A percentile compares a stretch with the other conserved stretches of the same genome.
Evolutionary conservation across 2,329 filamentous ascomycete genomes (phyloP).

Genomic region (Paraconiothyrium sp.): DNA sequence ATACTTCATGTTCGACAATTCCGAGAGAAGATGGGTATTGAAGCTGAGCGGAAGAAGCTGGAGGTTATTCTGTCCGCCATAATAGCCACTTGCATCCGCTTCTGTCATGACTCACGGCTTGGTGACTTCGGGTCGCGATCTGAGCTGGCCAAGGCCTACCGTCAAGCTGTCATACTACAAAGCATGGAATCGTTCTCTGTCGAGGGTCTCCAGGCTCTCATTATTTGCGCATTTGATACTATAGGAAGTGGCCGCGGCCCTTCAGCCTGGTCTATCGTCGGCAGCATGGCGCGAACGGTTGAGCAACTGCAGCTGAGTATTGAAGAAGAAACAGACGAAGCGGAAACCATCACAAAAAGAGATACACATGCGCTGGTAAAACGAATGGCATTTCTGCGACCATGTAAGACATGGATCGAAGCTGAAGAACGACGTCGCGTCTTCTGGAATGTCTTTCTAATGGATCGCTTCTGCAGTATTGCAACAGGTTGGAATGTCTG

Average conservation of each 20-base stretch:
- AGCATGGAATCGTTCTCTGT: slow-evolving; percentile 48
- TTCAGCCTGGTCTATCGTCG: slow-evolving; percentile 48
- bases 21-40: slow-evolving; percentile 32
- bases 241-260: slow-evolving; percentile 47
- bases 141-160: slow-evolving; percentile 21
- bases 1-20: slow-evolving; percentile 44
- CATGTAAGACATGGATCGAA: slow-evolving; percentile 43
- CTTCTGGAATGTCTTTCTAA: slow-evolving; percentile 52
- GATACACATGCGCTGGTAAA: slow-evolving; percentile 43
- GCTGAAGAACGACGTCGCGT: slow-evolving; percentile 49
- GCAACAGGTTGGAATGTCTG: slow-evolving; percentile 50
- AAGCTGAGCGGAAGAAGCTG: slow-evolving; percentile 23
- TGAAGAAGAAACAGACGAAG: slow-evolving; percentile 36
- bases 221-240: slow-evolving; percentile 49
- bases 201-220: slow-evolving; percentile 47
- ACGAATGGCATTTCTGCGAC: slow-evolving; percentile 48
- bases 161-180: slow-evolving; percentile 38
- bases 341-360: not conserved
- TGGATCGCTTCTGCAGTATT: slow-evolving; percentile 51
- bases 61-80: slow-evolving; percentile 39
- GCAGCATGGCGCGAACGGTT: slow-evolving; percentile 48
- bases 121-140: slow-evolving; percentile 21
- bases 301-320: slow-evolving; percentile 46
- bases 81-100: slow-evolving; percentile 30
- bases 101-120: slow-evolving; percentile 25